These are phyloP conservation scores for Penicillium sp. DNA, from an alignment of 2,329 filamentous ascomycete species.

Conservation along the genomic window DNA sequence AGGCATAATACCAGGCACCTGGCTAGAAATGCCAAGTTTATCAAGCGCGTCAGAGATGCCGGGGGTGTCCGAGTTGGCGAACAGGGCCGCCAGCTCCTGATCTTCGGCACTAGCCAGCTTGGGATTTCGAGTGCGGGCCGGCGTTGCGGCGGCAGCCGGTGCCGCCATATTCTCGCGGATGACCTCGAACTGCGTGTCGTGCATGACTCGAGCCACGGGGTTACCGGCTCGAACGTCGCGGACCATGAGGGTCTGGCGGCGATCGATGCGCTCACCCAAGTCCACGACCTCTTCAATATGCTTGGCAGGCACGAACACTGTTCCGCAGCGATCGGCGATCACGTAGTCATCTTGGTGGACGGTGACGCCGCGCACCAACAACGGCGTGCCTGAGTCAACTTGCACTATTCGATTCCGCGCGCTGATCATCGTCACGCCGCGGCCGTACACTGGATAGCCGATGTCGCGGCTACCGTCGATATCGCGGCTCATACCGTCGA, in stretches of 20 bases:
- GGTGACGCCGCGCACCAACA: slow-evolving; percentile 15
- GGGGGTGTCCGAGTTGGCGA: slow-evolving; percentile 19
- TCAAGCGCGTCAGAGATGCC: slow-evolving; percentile 23
- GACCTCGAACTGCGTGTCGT: slow-evolving; percentile 21
- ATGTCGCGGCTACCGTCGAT: slow-evolving; percentile 35
- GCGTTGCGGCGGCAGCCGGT: no score
- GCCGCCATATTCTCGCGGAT: slow-evolving; percentile 6
- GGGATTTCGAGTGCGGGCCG: no score
- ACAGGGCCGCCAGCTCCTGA: slow-evolving; percentile 16
- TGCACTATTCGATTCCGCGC: slow-evolving; percentile 34
- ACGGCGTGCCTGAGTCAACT: slow-evolving; percentile 30
- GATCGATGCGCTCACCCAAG: slow-evolving; percentile 12
- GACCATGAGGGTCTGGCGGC: slow-evolving; percentile 19
- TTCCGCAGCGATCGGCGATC: slow-evolving; percentile 20
- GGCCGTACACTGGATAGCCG: slow-evolving; percentile 35
- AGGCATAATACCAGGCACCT: slow-evolving; percentile 20
- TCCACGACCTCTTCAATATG: slow-evolving; percentile 19
- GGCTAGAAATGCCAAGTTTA: slow-evolving; percentile 21
- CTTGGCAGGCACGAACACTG: slow-evolving; percentile 16
- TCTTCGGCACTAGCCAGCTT: slow-evolving; percentile 14
- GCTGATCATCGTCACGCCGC: slow-evolving; percentile 34
- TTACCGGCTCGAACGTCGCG: slow-evolving; percentile 16
- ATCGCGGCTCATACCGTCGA: slow-evolving; percentile 35
- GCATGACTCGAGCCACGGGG: slow-evolving; percentile 21
- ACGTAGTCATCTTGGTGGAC: slow-evolving; percentile 22